Conservation (phyloP, 163 green algal genomes). For the Chlorella variabilis region DNA sequence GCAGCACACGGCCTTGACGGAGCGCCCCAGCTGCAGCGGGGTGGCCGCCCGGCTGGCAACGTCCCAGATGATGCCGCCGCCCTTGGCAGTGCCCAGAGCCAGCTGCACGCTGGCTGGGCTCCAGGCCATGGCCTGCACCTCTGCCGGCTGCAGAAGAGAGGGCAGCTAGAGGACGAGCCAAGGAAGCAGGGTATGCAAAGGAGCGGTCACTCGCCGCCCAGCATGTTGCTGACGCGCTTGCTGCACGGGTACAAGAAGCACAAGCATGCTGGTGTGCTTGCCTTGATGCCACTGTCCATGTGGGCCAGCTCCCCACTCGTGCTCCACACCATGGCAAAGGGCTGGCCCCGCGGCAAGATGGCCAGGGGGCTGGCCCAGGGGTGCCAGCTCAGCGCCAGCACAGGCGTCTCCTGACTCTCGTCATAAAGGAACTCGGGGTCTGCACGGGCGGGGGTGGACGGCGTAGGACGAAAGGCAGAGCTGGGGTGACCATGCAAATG, state of each 20-base stretch:
- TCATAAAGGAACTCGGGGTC: conserved; percentile 31
- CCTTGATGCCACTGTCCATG: conserved; percentile 75
- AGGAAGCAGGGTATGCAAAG: neutral
- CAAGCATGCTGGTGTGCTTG: too few relatives aligned
- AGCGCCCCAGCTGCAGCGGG: conserved; percentile 5
- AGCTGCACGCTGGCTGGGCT: conserved; percentile 5
- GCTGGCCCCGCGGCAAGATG: conserved; percentile 64
- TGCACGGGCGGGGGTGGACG: neutral
- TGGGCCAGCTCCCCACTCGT: conserved; percentile 63
- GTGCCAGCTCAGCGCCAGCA: conserved; percentile 53
- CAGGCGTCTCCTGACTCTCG: neutral
- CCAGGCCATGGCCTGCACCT: conserved; percentile 15
- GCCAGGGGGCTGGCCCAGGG: conserved; percentile 63
- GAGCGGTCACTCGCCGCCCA: too few relatives aligned
- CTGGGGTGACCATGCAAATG: too few relatives aligned
- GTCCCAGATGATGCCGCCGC: conserved; percentile 6
- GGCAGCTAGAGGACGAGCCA: too few relatives aligned
- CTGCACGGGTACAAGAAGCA: too few relatives aligned
- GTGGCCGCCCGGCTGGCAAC: neutral
- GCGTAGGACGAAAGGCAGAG: neutral
- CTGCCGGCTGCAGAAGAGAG: neutral
- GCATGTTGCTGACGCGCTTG: neutral
- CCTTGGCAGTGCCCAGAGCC: conserved; percentile 22
- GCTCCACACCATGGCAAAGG: conserved; percentile 69
- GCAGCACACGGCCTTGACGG: conserved; percentile 17